phyloP scores from a whole-genome alignment of 2,329 filamentous ascomycete genomes.

The Chrysosphaeria jannelii region DNA sequence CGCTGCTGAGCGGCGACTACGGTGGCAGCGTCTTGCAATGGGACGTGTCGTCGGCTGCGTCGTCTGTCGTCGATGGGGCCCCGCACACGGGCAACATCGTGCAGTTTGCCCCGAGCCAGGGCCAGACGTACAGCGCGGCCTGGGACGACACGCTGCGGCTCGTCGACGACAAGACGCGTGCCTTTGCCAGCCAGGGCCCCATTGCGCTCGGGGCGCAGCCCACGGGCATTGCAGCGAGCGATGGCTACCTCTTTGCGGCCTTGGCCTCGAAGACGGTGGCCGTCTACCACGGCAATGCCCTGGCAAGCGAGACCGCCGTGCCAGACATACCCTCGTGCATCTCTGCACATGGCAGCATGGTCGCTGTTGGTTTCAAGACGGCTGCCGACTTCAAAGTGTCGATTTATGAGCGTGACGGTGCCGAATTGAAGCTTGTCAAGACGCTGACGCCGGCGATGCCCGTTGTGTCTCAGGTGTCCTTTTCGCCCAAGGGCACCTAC shows the following conservation, averaged over 20 bases:
- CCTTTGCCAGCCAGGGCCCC: conserved; percentile 33
- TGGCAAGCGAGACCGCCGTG: no score
- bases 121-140: conserved; percentile 51
- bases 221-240: conserved; percentile 33
- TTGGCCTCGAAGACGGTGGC: conserved; percentile 17
- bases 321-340: conserved; percentile 48
- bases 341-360: conserved; percentile 31
- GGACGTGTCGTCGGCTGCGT: conserved; percentile 42
- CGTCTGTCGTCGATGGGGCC: conserved; percentile 45
- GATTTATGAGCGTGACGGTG: conserved; percentile 34
- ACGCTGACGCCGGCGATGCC: conserved; percentile 39
- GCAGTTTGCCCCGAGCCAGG: conserved; percentile 34
- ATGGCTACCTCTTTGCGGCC: conserved; percentile 23
- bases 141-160: conserved; percentile 83
- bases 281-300: conserved; percentile 24
- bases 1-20: conserved; percentile 70
- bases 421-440: conserved; percentile 19
- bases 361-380: conserved; percentile 53
- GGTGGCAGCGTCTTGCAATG: conserved; percentile 69
- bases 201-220: conserved; percentile 51
- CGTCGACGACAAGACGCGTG: conserved; percentile 42
- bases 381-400: conserved; percentile 37
- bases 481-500: conserved; percentile 46
- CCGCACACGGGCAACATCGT: conserved; percentile 65
- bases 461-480: conserved; percentile 50